Evolutionary conservation across 208 protist species (phyloP).

Genomic region (Leishmania mexicana): DNA sequence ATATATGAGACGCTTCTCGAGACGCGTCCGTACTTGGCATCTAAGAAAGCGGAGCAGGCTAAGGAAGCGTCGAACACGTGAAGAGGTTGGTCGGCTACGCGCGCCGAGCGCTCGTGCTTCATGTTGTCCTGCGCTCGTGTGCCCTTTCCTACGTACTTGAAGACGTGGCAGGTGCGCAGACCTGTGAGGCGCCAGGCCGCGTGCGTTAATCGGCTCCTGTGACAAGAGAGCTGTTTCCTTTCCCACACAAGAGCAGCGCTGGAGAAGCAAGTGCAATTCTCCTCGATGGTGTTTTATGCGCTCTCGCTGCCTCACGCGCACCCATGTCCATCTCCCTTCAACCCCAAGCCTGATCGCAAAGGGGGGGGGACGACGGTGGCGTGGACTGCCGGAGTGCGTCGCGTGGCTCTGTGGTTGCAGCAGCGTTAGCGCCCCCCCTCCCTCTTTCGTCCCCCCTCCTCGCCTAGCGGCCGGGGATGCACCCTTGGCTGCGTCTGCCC

Average conservation of each 20-base stretch:
- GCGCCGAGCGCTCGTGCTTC: neutral
- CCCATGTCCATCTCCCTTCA: neutral
- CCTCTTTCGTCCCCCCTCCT: neutral
- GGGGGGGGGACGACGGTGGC: neutral
- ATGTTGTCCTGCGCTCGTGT: neutral
- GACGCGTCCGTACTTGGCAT: slow-evolving; percentile 39
- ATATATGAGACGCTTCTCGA: slow-evolving; percentile 68
- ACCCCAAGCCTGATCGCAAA: neutral
- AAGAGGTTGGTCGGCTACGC: neutral
- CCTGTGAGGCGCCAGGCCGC: neutral
- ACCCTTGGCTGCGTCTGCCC: neutral
- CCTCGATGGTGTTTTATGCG: neutral
- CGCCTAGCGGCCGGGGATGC: neutral
- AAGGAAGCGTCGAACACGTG: slow-evolving; percentile 6
- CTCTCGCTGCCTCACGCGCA: neutral
- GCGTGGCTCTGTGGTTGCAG: neutral
- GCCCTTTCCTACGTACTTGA: neutral
- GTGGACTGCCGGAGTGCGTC: neutral
- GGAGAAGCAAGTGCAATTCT: neutral
- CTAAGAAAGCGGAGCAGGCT: slow-evolving; percentile 10
- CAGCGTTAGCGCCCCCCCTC: neutral
- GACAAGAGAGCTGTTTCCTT: neutral
- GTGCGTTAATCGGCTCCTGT: neutral
- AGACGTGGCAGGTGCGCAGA: neutral
- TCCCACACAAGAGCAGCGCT: neutral